Evolutionary conservation across 129 eudicot species (phyloP), one percentile per base, ranked within the genome.

Genomic region (Flaveria ramosissima): DNA sequence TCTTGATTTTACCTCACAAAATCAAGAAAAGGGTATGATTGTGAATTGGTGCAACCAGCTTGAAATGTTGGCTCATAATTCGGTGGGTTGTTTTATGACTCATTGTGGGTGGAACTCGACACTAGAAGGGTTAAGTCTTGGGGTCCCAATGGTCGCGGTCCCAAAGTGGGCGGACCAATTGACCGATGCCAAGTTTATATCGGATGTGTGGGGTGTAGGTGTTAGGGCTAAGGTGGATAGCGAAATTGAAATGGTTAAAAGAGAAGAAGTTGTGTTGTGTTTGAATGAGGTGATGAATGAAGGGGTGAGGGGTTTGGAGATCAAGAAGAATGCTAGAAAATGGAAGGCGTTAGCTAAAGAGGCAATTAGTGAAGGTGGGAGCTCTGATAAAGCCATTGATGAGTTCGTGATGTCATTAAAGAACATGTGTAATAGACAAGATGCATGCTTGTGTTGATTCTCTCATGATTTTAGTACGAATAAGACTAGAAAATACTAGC

Each of bases 91-190:
- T 46, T 89, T 89, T 13, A 71, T 89, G 77, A 89, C 86, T 1
- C 96, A 90, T 51, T 87, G 96, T 76, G 96, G 96, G n/a, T 90
- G 91, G 89, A 90, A 90, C 85, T 90, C 96, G 5, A 82, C 88
- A 1, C 83, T 85, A 0, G 96, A 90, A 77, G 96, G 88, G 41
- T 70, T 87, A 68, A 59, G 88, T 56, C 82, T 89, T 23, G 96
- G 92, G 0, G 90, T 90, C 59, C 92, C 92, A 0, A 84, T 90
- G 85, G 83, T 90, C 24, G 96, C 66, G 30, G 57, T 87, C 74
- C 96, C 96, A 13, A 88, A 87, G 45, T 88, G 88, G 85, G 68
- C 89, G 3, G 92, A 90, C 68, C 96, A 90, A 55, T 60, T 80
- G 66, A 83, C 90, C 0, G 80, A 85, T 78, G 92, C 92, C 50